Evolutionary conservation across 371 early-diverging fungal species (phyloP), one percentile per base, ranked within the genome.

Genomic region (Rhizopus sp.): DNA sequence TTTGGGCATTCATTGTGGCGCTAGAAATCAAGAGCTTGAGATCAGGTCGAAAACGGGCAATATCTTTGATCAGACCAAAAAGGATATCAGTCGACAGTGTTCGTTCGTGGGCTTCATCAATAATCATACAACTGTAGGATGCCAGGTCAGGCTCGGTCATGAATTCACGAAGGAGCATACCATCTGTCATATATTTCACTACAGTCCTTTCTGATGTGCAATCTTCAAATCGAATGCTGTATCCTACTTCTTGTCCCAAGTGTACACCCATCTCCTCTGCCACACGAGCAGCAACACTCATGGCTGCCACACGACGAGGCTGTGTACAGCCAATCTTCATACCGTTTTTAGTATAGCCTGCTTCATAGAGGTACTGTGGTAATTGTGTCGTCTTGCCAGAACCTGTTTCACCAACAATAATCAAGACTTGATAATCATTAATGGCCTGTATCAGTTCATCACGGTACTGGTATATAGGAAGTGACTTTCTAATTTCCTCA

Each of bases 51-150:
- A 93, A 92, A 30, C 97, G 85, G 9, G 93, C 89, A 73, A 97
- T 94, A 82, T 97, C 97, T 72, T 97, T 98, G 60, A 99, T 88
- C 31, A 99, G 81, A 3, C 96, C 97, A 79, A 99, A 92, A 54
- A 99, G 65, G 45, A 99, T 90, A 72, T 99, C 99, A 0, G 99
- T 99, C 57, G 98, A 96, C 50, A 98, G 75, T 9, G 97, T 99
- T 60, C 99, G 87, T 75, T 99, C 99, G 83, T 99, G 99, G 13
- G 99, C 98, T 72, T 99, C 99, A 73, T 99, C 99, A 54, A 99
- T 95, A 72, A 99, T 97, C 60, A 99, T 77, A 57, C 90, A 91
- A 41, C 88, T 88, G 74, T 97, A 98, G 23, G 87, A 81, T 7
- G 85, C 88, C 52, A 99, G 77, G 68, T 97, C 96, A 0, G 99